A percentile compares a stretch with the other conserved stretches of the same genome.
phyloP scores from a whole-genome alignment of 2,329 filamentous ascomycete genomes.

The Clonostachys rosea region DNA sequence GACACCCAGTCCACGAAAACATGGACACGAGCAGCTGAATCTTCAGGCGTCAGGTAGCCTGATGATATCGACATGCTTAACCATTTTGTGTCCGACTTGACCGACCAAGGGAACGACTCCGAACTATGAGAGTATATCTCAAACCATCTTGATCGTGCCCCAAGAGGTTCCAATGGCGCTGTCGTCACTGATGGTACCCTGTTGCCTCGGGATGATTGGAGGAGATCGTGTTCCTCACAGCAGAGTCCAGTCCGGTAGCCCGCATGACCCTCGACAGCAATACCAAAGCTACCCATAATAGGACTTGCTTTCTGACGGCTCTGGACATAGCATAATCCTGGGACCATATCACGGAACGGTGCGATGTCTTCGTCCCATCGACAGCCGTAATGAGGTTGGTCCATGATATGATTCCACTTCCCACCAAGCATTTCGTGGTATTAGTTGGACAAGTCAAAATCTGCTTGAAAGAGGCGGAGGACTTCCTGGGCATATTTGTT shows the following conservation, averaged over 20 bases:
- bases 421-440: slow-evolving; percentile 37
- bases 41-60: slow-evolving; percentile 20
- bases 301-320: slow-evolving; percentile 38
- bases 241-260: slow-evolving; percentile 40
- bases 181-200: slow-evolving; percentile 21
- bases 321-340: slow-evolving; percentile 48
- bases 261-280: slow-evolving; percentile 61
- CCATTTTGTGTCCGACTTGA: slow-evolving; percentile 2
- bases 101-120: slow-evolving; percentile 5
- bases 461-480: slow-evolving; percentile 34
- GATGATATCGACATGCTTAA: slow-evolving; percentile 18
- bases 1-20: slow-evolving; percentile 38
- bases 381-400: slow-evolving; percentile 42
- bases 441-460: slow-evolving; percentile 31
- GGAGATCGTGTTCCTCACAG: slow-evolving; percentile 51
- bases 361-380: slow-evolving; percentile 46
- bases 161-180: slow-evolving; percentile 20
- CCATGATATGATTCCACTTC: slow-evolving; percentile 53
- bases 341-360: slow-evolving; percentile 47
- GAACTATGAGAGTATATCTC: slow-evolving; percentile 40
- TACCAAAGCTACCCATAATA: slow-evolving; percentile 58
- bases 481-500: slow-evolving; percentile 19
- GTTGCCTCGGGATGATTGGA: slow-evolving; percentile 29
- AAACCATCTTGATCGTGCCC: slow-evolving; percentile 20
- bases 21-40: slow-evolving; percentile 27